These are phyloP conservation scores for Trichosporon sp. DNA, from an alignment of 1,284 basidiomycete genomes.

Conservation along the genomic window DNA sequence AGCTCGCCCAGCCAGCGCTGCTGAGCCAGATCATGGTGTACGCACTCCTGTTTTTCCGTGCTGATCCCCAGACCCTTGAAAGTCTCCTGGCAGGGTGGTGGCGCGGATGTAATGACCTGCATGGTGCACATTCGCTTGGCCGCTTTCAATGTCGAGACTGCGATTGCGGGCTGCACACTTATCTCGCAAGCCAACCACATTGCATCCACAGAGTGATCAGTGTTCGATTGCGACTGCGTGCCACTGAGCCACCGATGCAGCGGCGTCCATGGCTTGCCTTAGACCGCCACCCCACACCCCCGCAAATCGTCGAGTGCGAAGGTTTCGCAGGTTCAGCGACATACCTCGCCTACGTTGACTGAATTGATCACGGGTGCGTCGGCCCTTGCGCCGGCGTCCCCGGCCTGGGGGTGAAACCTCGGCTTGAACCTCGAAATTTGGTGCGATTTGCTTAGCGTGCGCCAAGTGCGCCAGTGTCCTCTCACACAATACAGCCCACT, in stretches of 20 bases:
- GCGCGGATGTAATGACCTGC: conserved; percentile 2
- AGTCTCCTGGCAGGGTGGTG: not conserved
- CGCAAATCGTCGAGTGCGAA: not conserved
- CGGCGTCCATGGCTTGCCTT: not conserved
- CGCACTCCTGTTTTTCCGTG: conserved; percentile 12
- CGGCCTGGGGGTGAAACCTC: conserved; percentile 1
- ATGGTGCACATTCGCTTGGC: too few species aligned
- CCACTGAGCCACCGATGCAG: not conserved
- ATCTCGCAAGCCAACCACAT: too few species aligned
- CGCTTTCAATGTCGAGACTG: too few species aligned
- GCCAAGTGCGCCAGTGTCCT: too few species aligned
- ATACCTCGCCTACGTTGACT: conserved; percentile 14
- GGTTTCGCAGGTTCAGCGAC: not conserved
- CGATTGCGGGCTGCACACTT: too few species aligned
- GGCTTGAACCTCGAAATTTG: not conserved
- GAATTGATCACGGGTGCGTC: conserved; percentile 13
- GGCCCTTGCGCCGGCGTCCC: too few species aligned
- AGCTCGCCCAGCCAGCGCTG: not conserved
- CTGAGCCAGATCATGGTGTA: not conserved
- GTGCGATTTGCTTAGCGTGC: not conserved
- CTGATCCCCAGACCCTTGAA: conserved; percentile 15
- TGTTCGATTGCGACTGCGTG: too few species aligned
- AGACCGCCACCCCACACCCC: not conserved
- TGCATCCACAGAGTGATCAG: too few species aligned
- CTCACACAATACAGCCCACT: not conserved